Evolutionary conservation across 495 filamentous ascomycete species (phyloP).

Genomic region (Oidiodendron maius): DNA sequence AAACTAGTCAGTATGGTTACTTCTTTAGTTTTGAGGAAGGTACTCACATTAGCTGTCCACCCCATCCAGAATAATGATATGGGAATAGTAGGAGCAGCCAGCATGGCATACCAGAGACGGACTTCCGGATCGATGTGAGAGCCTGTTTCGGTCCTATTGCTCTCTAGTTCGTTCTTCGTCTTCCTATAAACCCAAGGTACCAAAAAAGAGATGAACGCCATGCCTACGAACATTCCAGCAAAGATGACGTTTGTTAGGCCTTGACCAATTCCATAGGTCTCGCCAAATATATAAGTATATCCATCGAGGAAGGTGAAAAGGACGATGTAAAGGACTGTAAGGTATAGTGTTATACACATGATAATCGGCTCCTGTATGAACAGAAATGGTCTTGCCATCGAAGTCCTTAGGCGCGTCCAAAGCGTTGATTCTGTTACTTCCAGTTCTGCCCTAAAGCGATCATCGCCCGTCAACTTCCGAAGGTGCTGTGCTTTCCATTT

Average conservation of each 20-base stretch:
- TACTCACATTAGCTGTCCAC: too few relatives aligned
- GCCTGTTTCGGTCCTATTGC: constrained; percentile 20
- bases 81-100: constrained; percentile 48
- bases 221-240: constrained; percentile 50
- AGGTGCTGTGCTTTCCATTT: constrained; percentile 56
- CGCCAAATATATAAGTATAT: constrained; percentile 58
- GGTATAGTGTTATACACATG: constrained; percentile 53
- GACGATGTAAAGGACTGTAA: constrained; percentile 59
- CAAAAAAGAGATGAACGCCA: constrained; percentile 36
- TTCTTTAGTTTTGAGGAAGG: too few relatives aligned
- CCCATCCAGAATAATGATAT: constrained; percentile 59
- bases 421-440: constrained; percentile 58
- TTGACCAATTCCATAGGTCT: constrained; percentile 46
- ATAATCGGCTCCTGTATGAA: constrained; percentile 77
- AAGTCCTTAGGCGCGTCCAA: constrained; percentile 51
- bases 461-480: constrained; percentile 59
- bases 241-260: constrained; percentile 55
- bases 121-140: constrained; percentile 41
- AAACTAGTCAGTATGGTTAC: too few relatives aligned
- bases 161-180: constrained; percentile 39
- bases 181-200: constrained; percentile 49
- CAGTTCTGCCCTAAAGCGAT: constrained; percentile 60
- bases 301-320: constrained; percentile 63
- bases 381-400: constrained; percentile 63
- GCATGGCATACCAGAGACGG: constrained; percentile 52